phyloP scores from a whole-genome alignment of 78 protist genomes.

The Dictyostelium purpureum region DNA sequence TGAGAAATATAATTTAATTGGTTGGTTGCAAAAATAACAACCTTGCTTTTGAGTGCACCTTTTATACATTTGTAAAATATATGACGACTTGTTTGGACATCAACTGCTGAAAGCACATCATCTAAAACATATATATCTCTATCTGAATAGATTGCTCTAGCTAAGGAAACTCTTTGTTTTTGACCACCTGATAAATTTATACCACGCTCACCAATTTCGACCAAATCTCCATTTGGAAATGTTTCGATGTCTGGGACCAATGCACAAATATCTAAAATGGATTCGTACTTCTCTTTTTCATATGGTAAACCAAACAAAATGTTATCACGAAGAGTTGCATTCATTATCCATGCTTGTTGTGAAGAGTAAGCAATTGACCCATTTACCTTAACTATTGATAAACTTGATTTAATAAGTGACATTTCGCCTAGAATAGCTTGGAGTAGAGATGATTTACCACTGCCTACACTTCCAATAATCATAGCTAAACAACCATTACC shows the following conservation, averaged over 20 bases:
- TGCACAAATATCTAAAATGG: constrained; percentile 11
- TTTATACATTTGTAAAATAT: constrained; percentile 19
- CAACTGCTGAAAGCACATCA: constrained; percentile 92
- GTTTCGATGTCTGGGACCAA: neutral
- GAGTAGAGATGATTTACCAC: constrained; percentile 91
- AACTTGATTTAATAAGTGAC: neutral
- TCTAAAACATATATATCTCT: constrained; percentile 87
- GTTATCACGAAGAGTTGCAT: constrained; percentile 91
- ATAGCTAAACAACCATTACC: constrained; percentile 3
- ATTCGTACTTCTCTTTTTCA: constrained; percentile 47
- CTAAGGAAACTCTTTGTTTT: constrained; percentile 93
- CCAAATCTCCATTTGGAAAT: constrained; percentile 20
- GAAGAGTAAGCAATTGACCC: constrained; percentile 86
- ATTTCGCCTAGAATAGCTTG: constrained; percentile 85
- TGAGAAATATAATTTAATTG: constrained; percentile 66
- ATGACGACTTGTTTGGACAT: constrained; percentile 67
- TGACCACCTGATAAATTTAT: constrained; percentile 95
- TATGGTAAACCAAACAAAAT: constrained; percentile 83
- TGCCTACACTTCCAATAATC: constrained; percentile 89
- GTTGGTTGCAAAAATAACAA: constrained; percentile 90
- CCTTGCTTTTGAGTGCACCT: constrained; percentile 19
- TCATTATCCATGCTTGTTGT: constrained; percentile 93
- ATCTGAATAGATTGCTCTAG: constrained; percentile 87
- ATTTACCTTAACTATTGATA: neutral
- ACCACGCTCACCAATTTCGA: constrained; percentile 97